phyloP scores from a whole-genome alignment of 176 grass and related monocot genomes.

The Thalia dealbata region DNA sequence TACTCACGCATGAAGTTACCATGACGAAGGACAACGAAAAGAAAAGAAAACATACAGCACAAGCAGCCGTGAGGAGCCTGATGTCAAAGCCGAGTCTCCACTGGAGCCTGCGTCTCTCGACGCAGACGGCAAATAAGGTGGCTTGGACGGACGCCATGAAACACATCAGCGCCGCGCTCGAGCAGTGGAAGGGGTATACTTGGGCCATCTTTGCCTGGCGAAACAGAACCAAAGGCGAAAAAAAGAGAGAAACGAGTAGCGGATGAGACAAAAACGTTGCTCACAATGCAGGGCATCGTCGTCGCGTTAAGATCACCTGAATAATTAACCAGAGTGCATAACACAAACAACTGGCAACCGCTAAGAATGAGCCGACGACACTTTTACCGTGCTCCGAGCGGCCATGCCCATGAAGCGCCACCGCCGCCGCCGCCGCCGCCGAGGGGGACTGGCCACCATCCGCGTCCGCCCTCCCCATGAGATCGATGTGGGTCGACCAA shows the following conservation, averaged over 20 bases:
- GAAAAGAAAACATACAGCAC: constrained; percentile 27
- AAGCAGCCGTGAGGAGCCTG: constrained; percentile 37
- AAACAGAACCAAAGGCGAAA: neutral
- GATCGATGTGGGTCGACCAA: constrained; percentile 46
- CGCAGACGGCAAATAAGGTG: constrained; percentile 37
- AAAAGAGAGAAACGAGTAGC: neutral
- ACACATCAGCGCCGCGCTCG: constrained; percentile 74
- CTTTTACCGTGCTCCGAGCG: constrained; percentile 23
- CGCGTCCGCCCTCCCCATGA: constrained; percentile 13
- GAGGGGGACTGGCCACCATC: neutral
- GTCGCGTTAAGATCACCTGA: constrained; percentile 25
- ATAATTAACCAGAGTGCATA: constrained; percentile 75
- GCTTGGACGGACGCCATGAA: constrained; percentile 47
- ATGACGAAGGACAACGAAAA: no score
- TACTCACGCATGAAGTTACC: no score
- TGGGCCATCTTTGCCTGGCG: constrained; percentile 45
- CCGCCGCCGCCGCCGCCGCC: no score
- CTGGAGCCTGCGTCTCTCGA: constrained; percentile 21
- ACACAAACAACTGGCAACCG: constrained; percentile 50
- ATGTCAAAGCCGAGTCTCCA: constrained; percentile 47
- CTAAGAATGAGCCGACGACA: constrained; percentile 41
- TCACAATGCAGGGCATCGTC: neutral
- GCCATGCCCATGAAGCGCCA: no score
- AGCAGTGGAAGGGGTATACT: constrained; percentile 61
- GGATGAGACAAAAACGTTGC: neutral